Percentiles rank a stretch among this genome's conserved stretches.
These are phyloP conservation scores for Taphrina populina DNA, from an alignment of 1,139 yeast genomes.

Conservation along the genomic window DNA sequence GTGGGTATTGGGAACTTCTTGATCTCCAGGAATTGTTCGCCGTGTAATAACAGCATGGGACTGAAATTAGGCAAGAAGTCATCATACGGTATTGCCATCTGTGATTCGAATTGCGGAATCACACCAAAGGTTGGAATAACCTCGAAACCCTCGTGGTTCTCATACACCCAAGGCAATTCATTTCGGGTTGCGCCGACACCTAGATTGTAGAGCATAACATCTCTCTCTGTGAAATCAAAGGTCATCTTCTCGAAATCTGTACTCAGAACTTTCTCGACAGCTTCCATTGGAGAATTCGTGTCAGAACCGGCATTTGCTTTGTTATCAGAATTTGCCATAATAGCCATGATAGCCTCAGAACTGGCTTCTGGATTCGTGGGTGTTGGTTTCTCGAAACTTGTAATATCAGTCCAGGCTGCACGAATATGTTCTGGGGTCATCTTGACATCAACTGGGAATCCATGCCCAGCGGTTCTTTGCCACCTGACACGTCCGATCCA, in stretches of 20 bases:
- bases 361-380: slow-evolving; percentile 63
- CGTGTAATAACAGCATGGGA: slow-evolving; percentile 86
- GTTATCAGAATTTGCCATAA: slow-evolving; percentile 62
- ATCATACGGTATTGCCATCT: slow-evolving; percentile 56
- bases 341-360: slow-evolving; percentile 76
- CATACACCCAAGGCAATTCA: slow-evolving; percentile 79
- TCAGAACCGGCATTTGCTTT: slow-evolving; percentile 51
- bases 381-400: slow-evolving; percentile 60
- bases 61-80: slow-evolving; percentile 74
- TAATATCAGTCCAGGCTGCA: slow-evolving; percentile 64
- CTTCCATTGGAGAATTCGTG: slow-evolving; percentile 48
- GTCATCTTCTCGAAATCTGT: slow-evolving; percentile 47
- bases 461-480: slow-evolving; percentile 89
- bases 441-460: slow-evolving; percentile 54
- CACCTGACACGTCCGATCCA: slow-evolving; percentile 95
- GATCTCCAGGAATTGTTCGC: slow-evolving; percentile 87
- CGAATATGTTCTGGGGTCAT: slow-evolving; percentile 69
- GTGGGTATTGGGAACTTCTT: slow-evolving; percentile 79
- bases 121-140: slow-evolving; percentile 93
- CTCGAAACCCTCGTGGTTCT: slow-evolving; percentile 73
- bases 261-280: slow-evolving; percentile 38
- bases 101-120: slow-evolving; percentile 66
- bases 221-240: slow-evolving; percentile 61
- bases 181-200: slow-evolving; percentile 82
- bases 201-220: slow-evolving; percentile 79